Percentiles rank a stretch among this genome's conserved stretches.
These are phyloP conservation scores for Closterium sp. DNA, from an alignment of 139 green algal species.

Conservation along the genomic window DNA sequence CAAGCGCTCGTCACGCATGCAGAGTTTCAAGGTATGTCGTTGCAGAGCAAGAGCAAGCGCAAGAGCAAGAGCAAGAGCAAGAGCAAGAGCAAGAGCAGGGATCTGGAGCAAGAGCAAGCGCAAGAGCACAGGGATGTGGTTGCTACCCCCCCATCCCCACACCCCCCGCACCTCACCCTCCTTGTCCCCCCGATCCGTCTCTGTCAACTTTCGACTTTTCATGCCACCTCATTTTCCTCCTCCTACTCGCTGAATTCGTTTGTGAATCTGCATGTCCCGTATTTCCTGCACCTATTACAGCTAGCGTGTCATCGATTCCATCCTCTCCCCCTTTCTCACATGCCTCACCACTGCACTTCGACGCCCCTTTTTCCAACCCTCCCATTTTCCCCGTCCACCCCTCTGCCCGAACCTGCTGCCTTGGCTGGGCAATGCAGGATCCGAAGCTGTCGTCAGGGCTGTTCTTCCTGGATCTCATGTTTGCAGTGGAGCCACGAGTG, in stretches of 20 bases:
- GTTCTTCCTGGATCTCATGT: slow-evolving; percentile 59
- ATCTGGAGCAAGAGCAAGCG: too few relatives aligned
- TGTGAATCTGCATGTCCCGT: neutral
- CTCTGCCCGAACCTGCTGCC: neutral
- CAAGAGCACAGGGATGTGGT: too few relatives aligned
- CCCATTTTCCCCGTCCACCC: neutral
- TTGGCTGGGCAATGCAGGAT: slow-evolving; percentile 25
- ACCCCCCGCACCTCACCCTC: too few relatives aligned
- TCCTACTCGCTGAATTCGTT: too few relatives aligned
- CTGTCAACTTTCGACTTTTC: too few relatives aligned
- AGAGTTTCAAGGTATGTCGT: slow-evolving; percentile 46
- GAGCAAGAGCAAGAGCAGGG: too few relatives aligned
- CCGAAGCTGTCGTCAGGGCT: slow-evolving; percentile 45
- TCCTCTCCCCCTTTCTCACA: neutral
- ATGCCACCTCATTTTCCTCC: too few relatives aligned
- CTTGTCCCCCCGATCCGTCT: too few relatives aligned
- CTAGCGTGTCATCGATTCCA: too few relatives aligned
- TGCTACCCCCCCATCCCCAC: too few relatives aligned
- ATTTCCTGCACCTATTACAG: neutral
- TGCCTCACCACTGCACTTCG: neutral
- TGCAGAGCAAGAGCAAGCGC: too few relatives aligned
- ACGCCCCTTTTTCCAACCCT: neutral
- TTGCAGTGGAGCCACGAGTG: slow-evolving; percentile 44
- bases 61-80: too few relatives aligned
- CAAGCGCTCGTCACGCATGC: slow-evolving; percentile 14